Percentiles rank a stretch among this genome's conserved stretches.
Evolutionary conservation across 2,329 filamentous ascomycete genomes (phyloP).

Genomic region (Capronia americana): DNA sequence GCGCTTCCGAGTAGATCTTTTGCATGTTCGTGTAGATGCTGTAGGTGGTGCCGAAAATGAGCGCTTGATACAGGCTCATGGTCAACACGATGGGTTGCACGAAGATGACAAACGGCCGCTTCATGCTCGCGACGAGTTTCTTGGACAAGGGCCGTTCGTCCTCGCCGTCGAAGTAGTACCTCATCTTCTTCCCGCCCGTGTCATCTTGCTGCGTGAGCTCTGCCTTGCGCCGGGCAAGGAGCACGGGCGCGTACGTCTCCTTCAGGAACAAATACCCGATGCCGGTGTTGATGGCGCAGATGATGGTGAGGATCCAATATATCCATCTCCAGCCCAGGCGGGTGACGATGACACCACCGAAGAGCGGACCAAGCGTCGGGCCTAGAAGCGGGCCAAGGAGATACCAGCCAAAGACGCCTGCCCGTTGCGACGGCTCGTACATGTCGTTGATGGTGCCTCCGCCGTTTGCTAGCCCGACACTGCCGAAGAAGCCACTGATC

Average conservation of each 20-base stretch:
- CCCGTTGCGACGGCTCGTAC: constrained; percentile 36
- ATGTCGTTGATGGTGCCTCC: constrained; percentile 38
- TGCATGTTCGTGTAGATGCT: constrained; percentile 67
- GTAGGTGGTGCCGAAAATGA: constrained; percentile 65
- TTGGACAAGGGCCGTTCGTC: constrained; percentile 31
- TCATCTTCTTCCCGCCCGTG: constrained; percentile 17
- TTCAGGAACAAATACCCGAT: constrained; percentile 63
- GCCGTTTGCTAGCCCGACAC: constrained; percentile 40
- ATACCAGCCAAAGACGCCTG: constrained; percentile 38
- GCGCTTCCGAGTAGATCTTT: constrained; percentile 54
- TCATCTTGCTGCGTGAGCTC: constrained; percentile 51
- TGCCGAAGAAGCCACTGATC: constrained; percentile 58
- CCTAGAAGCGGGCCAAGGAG: constrained; percentile 34
- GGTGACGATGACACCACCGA: constrained; percentile 57
- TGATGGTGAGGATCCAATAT: constrained; percentile 51
- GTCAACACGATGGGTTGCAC: constrained; percentile 66
- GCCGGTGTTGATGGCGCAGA: constrained; percentile 59
- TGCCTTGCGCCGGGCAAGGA: constrained; percentile 62
- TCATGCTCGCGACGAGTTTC: constrained; percentile 49
- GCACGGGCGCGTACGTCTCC: constrained; percentile 67
- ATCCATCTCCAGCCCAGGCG: constrained; percentile 56
- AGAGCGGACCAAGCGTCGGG: constrained; percentile 36
- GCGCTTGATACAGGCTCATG: constrained; percentile 58
- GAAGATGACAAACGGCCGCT: constrained; percentile 60
- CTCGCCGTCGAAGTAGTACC: constrained; percentile 34